Base-by-base conservation (phyloP, 805 yeast species). In the Jamesozyma spencerorum region DNA sequence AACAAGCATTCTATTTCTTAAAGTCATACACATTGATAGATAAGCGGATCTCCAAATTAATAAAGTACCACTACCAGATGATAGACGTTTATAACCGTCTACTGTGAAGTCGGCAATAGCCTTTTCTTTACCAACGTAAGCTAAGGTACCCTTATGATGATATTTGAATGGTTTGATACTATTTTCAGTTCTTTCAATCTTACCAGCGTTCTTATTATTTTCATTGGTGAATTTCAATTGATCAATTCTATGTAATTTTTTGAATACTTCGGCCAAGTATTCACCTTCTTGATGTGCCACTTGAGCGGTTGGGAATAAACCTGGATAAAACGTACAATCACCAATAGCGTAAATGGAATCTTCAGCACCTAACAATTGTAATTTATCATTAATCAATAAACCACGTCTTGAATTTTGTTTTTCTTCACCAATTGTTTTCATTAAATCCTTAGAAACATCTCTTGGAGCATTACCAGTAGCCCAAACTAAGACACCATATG, bases 401-500 rank as follows among this genome's bases (percentile, higher is more conserved):
- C 97, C 97, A 64, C 97, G 80, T 69, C 94, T 79, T 36, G 95
- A 86, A 57, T 81, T 77, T 64, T 77, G 79, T 32, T 37, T 41
- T 67, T 83, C 88, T 53, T 75, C 83, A 34, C 84, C 81, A 50
- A 90, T 69, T 63, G 74, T 72, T 35, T 73, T 56, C 63, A 85
- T 75, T 55, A 88, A 69, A 54, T 76, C 74, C 47, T 75, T 70
- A 37, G 84, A 74, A 37, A 90, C 70, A 34, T 76, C 79, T 66
- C 97, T 79, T 48, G 86, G 87, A 41, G 88, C 87, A 64, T 88
- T 87, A 68, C 97, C 97, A 47, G 96, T 88, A 44, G 97, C 97
- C 97, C 97, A 88, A 47, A 88, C 94, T 51, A 88, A 72, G 53
- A 86, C 72, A 59, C 97, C 97, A 61, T 88, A 88, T 37, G 95